Percentiles rank a stretch among this genome's conserved stretches.
Conservation (phyloP, 2,329 filamentous ascomycete species). For the Phaeomoniella chlamydospora region DNA sequence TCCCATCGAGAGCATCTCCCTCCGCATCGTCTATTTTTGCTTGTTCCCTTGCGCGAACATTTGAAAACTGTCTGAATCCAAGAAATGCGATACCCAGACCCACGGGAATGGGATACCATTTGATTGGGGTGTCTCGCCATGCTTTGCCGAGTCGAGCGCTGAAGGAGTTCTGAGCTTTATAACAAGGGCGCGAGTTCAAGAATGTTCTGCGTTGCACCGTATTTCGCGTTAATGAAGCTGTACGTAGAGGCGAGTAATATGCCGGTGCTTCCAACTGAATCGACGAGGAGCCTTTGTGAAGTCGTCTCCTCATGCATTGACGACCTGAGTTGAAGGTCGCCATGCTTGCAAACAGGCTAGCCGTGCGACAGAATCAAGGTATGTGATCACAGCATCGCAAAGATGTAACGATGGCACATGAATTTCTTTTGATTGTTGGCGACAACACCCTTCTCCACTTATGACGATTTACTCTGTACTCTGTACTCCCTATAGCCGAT, state of each 20-base stretch:
- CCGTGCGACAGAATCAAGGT: no score
- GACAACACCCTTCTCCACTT: not conserved
- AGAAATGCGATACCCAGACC: conserved; percentile 75
- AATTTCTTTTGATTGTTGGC: not conserved
- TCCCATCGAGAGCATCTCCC: conserved; percentile 29
- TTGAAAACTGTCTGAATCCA: conserved; percentile 71
- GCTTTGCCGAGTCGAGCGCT: conserved; percentile 41
- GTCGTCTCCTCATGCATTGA: conserved; percentile 3
- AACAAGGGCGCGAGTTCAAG: conserved; percentile 24
- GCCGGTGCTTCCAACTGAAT: not conserved
- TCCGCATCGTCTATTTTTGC: conserved; percentile 32
- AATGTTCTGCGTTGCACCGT: conserved; percentile 12
- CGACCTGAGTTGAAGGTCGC: conserved; percentile 2
- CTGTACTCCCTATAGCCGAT: no score
- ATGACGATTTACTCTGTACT: no score
- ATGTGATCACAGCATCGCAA: no score
- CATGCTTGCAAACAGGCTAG: no score
- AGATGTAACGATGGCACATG: not conserved
- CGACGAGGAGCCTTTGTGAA: not conserved
- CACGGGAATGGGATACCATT: conserved; percentile 85
- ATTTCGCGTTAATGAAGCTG: not conserved
- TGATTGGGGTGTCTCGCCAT: conserved; percentile 50
- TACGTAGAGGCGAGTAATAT: not conserved
- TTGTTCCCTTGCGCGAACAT: conserved; percentile 37
- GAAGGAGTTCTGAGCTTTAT: conserved; percentile 38